Evolutionary conservation across 2,329 filamentous ascomycete genomes (phyloP).

Genomic region (Aspergillus sclerotialis): DNA sequence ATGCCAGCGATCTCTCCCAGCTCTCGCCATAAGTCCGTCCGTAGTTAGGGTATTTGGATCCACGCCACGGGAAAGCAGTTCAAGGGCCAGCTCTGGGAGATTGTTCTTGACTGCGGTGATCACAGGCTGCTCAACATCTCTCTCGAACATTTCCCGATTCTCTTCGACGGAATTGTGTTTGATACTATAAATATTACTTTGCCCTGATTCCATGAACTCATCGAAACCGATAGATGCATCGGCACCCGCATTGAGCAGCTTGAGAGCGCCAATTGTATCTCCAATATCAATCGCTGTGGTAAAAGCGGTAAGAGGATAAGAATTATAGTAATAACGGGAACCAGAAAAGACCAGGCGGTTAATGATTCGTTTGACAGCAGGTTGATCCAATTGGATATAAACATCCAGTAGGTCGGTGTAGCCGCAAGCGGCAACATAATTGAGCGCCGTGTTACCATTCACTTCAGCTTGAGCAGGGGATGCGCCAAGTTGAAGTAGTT

Average conservation of each 20-base stretch:
- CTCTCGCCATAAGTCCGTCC: constrained; percentile 18
- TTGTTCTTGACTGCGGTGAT: constrained; percentile 52
- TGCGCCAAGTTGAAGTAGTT: constrained; percentile 63
- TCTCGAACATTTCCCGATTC: constrained; percentile 45
- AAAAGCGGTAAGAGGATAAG: constrained; percentile 44
- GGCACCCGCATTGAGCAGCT: constrained; percentile 59
- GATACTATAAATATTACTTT: constrained; percentile 1
- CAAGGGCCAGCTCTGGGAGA: constrained; percentile 46
- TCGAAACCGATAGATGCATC: constrained; percentile 53
- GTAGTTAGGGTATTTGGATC: constrained; percentile 56
- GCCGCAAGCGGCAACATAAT: constrained; percentile 53
- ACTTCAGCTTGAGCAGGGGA: constrained; percentile 66
- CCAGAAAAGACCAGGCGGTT: constrained; percentile 53
- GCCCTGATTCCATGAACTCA: constrained; percentile 26
- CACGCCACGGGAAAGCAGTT: constrained; percentile 57
- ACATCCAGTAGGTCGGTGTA: constrained; percentile 39
- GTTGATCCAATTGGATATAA: constrained; percentile 49
- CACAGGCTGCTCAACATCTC: constrained; percentile 56
- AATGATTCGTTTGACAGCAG: constrained; percentile 56
- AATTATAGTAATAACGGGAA: constrained; percentile 23
- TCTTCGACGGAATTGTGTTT: constrained; percentile 37
- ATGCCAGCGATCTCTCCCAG: background rate
- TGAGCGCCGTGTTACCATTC: constrained; percentile 57
- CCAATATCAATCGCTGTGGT: constrained; percentile 51
- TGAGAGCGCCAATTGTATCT: constrained; percentile 48